These are phyloP conservation scores for Phoma sp. DNA, from an alignment of 2,329 filamentous ascomycete species.

Conservation along the genomic window DNA sequence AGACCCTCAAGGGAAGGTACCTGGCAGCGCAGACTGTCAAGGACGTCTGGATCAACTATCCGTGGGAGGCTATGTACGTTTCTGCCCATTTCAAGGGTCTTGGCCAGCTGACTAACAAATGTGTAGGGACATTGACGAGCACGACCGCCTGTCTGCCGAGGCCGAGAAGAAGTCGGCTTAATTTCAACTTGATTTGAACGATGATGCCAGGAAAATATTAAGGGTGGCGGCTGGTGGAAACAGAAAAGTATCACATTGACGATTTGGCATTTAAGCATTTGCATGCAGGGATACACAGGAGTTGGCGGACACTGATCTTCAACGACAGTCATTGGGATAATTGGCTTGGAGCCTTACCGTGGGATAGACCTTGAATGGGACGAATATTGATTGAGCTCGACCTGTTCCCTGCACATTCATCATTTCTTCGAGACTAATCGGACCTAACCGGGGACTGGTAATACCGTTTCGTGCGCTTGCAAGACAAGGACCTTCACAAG, in stretches of 20 bases:
- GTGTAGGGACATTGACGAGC: slow-evolving; percentile 82
- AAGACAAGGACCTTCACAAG: too few relatives aligned
- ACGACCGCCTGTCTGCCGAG: slow-evolving; percentile 73
- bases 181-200: background rate
- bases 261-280: slow-evolving; percentile 23
- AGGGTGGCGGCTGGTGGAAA: background rate
- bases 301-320: slow-evolving; percentile 20
- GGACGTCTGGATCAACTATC: slow-evolving; percentile 99
- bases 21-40: slow-evolving; percentile 83
- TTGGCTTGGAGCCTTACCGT: background rate
- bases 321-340: slow-evolving; percentile 16
- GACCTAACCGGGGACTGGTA: too few relatives aligned
- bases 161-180: slow-evolving; percentile 30
- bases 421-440: too few relatives aligned
- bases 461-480: too few relatives aligned
- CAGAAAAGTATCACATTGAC: slow-evolving; percentile 15
- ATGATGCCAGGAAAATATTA: background rate
- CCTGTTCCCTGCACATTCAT: too few relatives aligned
- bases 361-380: slow-evolving; percentile 4
- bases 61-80: slow-evolving; percentile 85
- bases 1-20: slow-evolving; percentile 81
- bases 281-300: slow-evolving; percentile 19
- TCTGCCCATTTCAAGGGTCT: too few relatives aligned
- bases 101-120: slow-evolving; percentile 27
- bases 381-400: background rate